These are phyloP conservation scores for Leccinum olivaceopallidum DNA, from an alignment of 768 basidiomycete species.

Conservation along the genomic window DNA sequence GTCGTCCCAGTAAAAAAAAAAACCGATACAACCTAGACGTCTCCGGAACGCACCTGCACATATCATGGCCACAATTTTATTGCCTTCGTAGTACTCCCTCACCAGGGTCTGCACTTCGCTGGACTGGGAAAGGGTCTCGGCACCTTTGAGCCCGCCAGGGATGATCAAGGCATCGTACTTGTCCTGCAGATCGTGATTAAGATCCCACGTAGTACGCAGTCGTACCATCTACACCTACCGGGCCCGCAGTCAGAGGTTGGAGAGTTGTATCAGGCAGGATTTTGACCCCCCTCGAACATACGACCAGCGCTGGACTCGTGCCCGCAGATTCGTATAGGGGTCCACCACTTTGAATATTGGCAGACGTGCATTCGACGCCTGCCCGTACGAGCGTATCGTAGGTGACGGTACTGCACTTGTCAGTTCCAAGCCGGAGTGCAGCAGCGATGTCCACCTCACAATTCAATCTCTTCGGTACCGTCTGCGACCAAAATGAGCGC, in stretches of 20 bases:
- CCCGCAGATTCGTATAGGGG: slow-evolving; percentile 26
- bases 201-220: not conserved
- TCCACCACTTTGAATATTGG: slow-evolving; percentile 48
- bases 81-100: slow-evolving; percentile 43
- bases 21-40: not conserved
- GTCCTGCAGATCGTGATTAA: slow-evolving; percentile 41
- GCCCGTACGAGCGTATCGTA: slow-evolving; percentile 84
- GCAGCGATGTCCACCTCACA: slow-evolving; percentile 35
- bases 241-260: slow-evolving; percentile 43
- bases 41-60: slow-evolving; percentile 61
- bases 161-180: slow-evolving; percentile 69
- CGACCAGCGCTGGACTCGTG: slow-evolving; percentile 49
- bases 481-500: slow-evolving; percentile 76
- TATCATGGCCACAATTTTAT: slow-evolving; percentile 73
- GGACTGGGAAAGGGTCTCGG: slow-evolving; percentile 66
- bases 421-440: not conserved
- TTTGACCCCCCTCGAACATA: slow-evolving; percentile 70
- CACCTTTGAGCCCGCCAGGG: slow-evolving; percentile 79
- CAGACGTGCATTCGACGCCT: slow-evolving; percentile 66
- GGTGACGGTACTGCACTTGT: slow-evolving; percentile 60
- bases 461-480: slow-evolving; percentile 90
- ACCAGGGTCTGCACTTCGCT: slow-evolving; percentile 63
- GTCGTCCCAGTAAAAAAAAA: not conserved
- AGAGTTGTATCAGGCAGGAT: slow-evolving; percentile 68
- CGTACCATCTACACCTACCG: slow-evolving; percentile 38